Base-by-base conservation (phyloP, 768 basidiomycete species). In the Hortiboletus campestris region DNA sequence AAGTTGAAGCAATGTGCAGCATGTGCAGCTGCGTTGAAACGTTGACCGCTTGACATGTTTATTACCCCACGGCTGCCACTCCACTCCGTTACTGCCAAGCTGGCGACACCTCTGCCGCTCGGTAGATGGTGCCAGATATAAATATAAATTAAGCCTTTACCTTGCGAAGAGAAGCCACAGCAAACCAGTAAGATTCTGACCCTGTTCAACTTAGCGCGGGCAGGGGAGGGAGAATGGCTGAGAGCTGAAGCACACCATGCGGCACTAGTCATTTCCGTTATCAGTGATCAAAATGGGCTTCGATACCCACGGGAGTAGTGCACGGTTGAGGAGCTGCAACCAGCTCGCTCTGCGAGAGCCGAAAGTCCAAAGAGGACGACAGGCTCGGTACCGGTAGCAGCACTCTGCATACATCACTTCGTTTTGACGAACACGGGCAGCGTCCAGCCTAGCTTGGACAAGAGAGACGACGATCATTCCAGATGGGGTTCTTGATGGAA, bases 191-290 rank as follows among this genome's bases (percentile, higher is more conserved):
- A 43, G 45, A n/a, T 2, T 22, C 12, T 31, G 20, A 14, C 51
- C 28, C 7, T 52, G n/a, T 51, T 34, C n/a, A 20, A 29, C 19
- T n/a, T 12, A 9, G n/a, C 10, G 31, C 13, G n/a, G 13, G 58
- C n/a, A n/a, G 17, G 51, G 29, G 19, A 41, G 29, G 35, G 14
- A 4, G 31, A 17, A 52, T 8, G 42, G 42, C n/a, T 22, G n/a
- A 46, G 31, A 41, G 34, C 32, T 53, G 39, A n/a, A 45, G 19
- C 8, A 32, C 40, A 38, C 47, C 64, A 63, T 58, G 60, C 51
- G 60, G 56, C 22, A 6, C 14, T 39, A 40, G 36, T 60, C 61
- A 68, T 68, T 59, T 68, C 67, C 67, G 67, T 57, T 69, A 68
- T 68, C 65, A 28, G 8, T 55, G 34, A 40, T 28, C 56, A 47